Conservation (phyloP, 768 basidiomycete genomes). For the Glaciozyma antarctica region DNA sequence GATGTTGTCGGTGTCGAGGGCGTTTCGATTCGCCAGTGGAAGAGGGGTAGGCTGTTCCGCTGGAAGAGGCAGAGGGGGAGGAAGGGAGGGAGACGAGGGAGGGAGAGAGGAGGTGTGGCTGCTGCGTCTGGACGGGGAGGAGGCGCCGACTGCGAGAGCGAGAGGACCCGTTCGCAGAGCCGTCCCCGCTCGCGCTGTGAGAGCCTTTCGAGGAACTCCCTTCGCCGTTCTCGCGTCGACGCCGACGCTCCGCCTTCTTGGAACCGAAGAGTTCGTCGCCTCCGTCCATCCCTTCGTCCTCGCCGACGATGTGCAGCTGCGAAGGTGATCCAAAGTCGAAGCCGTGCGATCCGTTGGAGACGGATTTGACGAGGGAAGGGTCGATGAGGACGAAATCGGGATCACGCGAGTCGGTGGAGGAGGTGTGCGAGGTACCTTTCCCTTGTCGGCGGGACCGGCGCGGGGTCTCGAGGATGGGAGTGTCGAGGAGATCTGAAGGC, state of each 20-base stretch:
- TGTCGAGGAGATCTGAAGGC: neutral
- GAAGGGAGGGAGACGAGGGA: neutral
- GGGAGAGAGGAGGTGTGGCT: no score
- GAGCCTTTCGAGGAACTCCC: neutral
- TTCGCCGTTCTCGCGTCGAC: neutral
- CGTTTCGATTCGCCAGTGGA: neutral
- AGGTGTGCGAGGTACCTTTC: neutral
- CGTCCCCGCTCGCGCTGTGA: neutral
- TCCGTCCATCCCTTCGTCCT: neutral
- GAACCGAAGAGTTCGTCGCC: neutral
- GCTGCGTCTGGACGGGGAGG: neutral
- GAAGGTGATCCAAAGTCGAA: neutral
- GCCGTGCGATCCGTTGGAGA: slow-evolving; percentile 1
- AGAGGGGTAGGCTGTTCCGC: neutral
- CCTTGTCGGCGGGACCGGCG: neutral
- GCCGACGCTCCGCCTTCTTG: neutral
- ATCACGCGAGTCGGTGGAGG: slow-evolving; percentile 1
- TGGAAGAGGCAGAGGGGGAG: neutral
- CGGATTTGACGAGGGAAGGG: neutral
- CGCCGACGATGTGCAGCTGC: neutral
- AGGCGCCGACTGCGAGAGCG: neutral
- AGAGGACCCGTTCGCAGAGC: neutral
- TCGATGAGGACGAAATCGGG: slow-evolving; percentile 1
- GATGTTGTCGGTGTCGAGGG: neutral
- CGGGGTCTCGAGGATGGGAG: slow-evolving; percentile 2